These are phyloP conservation scores for Coemansia sp. DNA, from an alignment of 192 early-diverging fungal genomes.

Conservation along the genomic window DNA sequence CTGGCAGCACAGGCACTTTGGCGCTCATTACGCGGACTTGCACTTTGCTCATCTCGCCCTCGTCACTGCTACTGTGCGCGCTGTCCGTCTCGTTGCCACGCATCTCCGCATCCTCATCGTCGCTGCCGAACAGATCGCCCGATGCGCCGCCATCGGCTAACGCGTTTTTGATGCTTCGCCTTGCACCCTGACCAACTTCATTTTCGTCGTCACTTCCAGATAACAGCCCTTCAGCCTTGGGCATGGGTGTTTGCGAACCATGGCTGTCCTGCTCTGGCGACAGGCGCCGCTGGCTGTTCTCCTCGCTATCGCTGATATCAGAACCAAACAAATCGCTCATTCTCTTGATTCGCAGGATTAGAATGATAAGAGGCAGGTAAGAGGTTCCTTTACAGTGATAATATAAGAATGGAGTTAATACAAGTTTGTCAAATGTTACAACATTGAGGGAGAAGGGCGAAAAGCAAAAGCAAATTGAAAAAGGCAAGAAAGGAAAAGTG, in stretches of 20 bases:
- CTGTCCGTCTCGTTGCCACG: not conserved
- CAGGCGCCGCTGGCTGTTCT: not conserved
- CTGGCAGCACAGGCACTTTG: constrained; percentile 32
- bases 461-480: no score
- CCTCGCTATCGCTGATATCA: constrained; percentile 42
- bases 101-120: not conserved
- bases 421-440: no score
- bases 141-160: not conserved
- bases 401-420: not conserved
- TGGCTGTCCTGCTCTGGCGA: constrained; percentile 4
- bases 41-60: constrained; percentile 7
- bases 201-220: constrained; percentile 30
- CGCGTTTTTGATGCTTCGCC: not conserved
- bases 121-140: constrained; percentile 37
- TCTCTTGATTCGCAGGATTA: not conserved
- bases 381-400: not conserved
- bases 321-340: constrained; percentile 55
- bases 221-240: constrained; percentile 19
- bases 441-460: no score
- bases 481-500: no score
- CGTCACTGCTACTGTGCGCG: constrained; percentile 12
- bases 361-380: not conserved
- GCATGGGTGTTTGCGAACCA: constrained; percentile 27
- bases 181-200: not conserved
- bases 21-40: constrained; percentile 36